Evolutionary conservation across 2,329 filamentous ascomycete genomes (phyloP).

Genomic region (Trichophyton equinum): DNA sequence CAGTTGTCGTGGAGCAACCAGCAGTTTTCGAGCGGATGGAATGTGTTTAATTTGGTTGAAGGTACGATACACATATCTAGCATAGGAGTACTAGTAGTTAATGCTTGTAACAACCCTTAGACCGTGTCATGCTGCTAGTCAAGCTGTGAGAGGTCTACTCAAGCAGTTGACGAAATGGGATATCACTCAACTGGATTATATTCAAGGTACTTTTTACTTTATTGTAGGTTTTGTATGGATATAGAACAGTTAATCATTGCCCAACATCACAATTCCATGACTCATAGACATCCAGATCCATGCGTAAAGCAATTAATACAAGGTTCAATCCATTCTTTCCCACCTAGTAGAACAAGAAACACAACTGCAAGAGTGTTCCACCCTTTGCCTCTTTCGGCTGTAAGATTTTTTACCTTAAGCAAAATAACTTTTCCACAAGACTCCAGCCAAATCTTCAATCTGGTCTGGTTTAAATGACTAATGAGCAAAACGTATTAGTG

Average conservation of each 20-base stretch:
- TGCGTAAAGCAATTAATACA: too few relatives aligned
- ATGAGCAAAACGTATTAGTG: conserved; percentile 22
- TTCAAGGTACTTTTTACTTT: too few relatives aligned
- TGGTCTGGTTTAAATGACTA: conserved; percentile 83
- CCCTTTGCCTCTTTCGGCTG: background rate
- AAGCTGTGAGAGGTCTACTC: too few relatives aligned
- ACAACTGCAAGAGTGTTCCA: background rate
- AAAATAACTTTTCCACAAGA: conserved; percentile 99
- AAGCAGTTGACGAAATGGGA: background rate
- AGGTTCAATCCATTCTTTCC: too few relatives aligned
- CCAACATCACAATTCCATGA: too few relatives aligned
- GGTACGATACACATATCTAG: background rate
- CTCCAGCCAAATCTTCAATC: conserved; percentile 86
- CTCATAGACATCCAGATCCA: too few relatives aligned
- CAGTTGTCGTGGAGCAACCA: conserved; percentile 15
- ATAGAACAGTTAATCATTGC: background rate
- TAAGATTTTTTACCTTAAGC: conserved; percentile 45
- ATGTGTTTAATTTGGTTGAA: conserved; percentile 10
- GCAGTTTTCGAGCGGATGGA: conserved; percentile 9
- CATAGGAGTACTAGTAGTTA: background rate
- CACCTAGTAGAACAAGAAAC: background rate
- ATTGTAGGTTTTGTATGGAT: too few relatives aligned
- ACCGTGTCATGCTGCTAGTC: too few relatives aligned
- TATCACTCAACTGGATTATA: background rate
- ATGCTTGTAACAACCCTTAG: background rate